Conservation (phyloP, 2,329 filamentous ascomycete genomes). For the Talaromyces sp. region DNA sequence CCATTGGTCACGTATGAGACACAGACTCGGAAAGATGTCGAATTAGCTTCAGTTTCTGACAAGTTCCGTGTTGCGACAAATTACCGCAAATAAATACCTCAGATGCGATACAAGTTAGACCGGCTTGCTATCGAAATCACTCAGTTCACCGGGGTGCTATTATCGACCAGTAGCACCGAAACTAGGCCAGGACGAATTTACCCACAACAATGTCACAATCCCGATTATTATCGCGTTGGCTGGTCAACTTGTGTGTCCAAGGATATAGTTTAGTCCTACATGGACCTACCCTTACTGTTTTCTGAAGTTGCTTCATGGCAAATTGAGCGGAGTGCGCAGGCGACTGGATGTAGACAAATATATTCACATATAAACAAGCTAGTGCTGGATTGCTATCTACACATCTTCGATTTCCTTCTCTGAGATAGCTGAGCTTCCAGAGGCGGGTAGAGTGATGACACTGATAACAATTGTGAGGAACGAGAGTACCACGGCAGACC, state of each 20-base stretch:
- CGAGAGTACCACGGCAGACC: slow-evolving; percentile 49
- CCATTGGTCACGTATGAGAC: neutral
- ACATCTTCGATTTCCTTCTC: slow-evolving; percentile 16
- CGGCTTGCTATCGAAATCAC: neutral
- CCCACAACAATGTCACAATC: neutral
- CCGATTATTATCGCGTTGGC: slow-evolving; percentile 1
- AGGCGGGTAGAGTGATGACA: slow-evolving; percentile 27
- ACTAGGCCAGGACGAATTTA: neutral
- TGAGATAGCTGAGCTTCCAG: slow-evolving; percentile 4
- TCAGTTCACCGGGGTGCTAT: neutral
- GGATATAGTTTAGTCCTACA: neutral
- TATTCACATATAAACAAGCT: slow-evolving; percentile 3
- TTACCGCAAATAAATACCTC: slow-evolving; percentile 10
- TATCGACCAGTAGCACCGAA: neutral
- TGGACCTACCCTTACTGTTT: neutral
- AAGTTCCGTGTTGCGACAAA: neutral
- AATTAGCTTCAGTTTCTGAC: neutral
- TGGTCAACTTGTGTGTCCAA: neutral
- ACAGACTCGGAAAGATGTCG: slow-evolving; percentile 1
- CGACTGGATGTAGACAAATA: neutral
- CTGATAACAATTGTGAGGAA: slow-evolving; percentile 31
- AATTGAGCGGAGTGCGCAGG: neutral
- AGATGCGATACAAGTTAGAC: neutral
- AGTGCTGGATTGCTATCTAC: neutral
- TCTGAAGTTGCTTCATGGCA: neutral